Base-by-base conservation (phyloP, 495 filamentous ascomycete genomes). In the Aspergillus nidulans region DNA sequence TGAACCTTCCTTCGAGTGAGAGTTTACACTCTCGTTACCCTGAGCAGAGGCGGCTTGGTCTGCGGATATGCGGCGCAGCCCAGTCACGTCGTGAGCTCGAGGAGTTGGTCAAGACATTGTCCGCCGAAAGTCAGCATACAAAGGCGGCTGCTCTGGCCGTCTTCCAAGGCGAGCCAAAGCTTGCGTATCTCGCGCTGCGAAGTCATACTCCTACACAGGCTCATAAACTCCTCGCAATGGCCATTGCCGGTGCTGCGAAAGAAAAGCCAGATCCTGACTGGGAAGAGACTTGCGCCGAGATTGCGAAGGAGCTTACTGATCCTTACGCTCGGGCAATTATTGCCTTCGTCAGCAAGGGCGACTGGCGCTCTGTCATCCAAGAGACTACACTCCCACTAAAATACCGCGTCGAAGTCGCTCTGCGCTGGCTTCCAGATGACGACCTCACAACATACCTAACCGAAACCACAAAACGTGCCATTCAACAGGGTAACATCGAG, bases 281-380 rank as follows among this genome's bases (percentile, higher is more conserved):
- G 78, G 72, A 78, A 74, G 70, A 80, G 24, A 77, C 77, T 6
- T 75, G 81, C 48, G 69, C 75, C 0, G 83, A 84, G 57, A 85
- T 90, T 64, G 80, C 80, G 23, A 80, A 81, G 39, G 81, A 86
- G 53, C 76, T 86, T 12, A 77, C 79, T 0, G 94, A 98, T 60
- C 90, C 91, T 0, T 97, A 96, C 63, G 81, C 94, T 9, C 85
- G 91, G 47, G 91, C 92, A 0, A 87, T 98, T 50, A 87, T 96
- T n/a, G 85, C 89, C n/a, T 85, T 91, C 49, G 90, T 97, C 47
- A 85, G 89, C 46, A 91, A 87, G 20, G 90, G 90, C 7, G 82
- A 95, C 65, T 97, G 94, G 94, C 75, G 82, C 24, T 82, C 82
- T 10, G 90, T 97, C 19, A 82, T 89, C 52, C 80, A 89, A 47